phyloP scores from a whole-genome alignment of 768 basidiomycete genomes.

The Suillus subalutaceus region DNA sequence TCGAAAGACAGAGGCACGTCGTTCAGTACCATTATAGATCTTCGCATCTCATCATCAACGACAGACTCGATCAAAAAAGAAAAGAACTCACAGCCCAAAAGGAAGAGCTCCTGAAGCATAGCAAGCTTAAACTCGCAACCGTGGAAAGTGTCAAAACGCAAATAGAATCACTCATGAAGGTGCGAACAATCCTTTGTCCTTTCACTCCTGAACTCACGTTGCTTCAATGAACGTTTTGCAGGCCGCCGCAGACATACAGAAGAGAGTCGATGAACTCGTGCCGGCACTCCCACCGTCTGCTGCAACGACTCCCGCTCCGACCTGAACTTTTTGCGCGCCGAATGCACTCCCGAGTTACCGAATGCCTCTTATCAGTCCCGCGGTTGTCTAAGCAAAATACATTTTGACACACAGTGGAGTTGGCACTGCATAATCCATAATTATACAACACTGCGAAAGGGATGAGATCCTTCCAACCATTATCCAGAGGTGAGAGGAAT shows the following conservation, averaged over 20 bases:
- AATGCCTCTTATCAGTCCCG: constrained; percentile 5
- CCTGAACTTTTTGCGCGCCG: constrained; percentile 15
- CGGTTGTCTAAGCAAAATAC: constrained; percentile 16
- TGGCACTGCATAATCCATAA: constrained; percentile 28
- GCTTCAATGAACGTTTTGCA: constrained; percentile 30
- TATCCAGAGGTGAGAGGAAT: constrained; percentile 19
- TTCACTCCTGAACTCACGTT: constrained; percentile 17
- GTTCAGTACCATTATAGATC: constrained; percentile 17
- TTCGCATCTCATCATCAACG: constrained; percentile 9
- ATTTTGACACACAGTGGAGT: constrained; percentile 16
- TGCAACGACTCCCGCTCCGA: constrained; percentile 30
- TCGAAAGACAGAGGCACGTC: constrained; percentile 81
- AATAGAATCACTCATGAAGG: constrained; percentile 79
- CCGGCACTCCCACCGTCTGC: constrained; percentile 41
- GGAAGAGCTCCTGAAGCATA: constrained; percentile 80
- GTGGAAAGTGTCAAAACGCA: constrained; percentile 81
- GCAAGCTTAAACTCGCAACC: constrained; percentile 69
- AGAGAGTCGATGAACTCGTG: constrained; percentile 72
- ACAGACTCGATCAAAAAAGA: constrained; percentile 71
- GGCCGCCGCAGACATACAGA: constrained; percentile 74
- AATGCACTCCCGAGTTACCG: constrained; percentile 12
- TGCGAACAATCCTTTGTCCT: constrained; percentile 24
- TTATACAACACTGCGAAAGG: constrained; percentile 31
- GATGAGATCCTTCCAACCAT: constrained; percentile 25
- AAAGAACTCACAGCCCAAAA: constrained; percentile 72